Percentiles rank a stretch among this genome's conserved stretches.
Conservation (phyloP, 1,284 basidiomycete genomes). For the Gymnopus androsaceus region DNA sequence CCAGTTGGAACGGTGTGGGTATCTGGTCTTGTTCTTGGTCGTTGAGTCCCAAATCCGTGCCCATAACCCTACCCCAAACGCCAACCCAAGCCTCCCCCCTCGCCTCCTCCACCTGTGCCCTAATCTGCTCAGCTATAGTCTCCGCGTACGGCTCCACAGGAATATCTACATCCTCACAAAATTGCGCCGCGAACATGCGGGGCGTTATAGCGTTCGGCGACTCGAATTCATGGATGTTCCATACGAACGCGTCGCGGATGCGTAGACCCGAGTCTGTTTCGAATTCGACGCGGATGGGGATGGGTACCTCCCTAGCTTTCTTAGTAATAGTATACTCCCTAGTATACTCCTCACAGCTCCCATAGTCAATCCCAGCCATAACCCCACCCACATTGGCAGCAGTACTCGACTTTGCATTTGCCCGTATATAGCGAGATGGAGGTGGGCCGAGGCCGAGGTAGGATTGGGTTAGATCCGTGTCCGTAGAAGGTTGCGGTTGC, state of each 20-base stretch:
- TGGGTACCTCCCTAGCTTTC: neutral
- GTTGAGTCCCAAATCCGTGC: neutral
- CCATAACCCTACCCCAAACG: no score
- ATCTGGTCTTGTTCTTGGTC: slow-evolving; percentile 30
- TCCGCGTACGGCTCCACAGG: slow-evolving; percentile 68
- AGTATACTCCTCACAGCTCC: slow-evolving; percentile 62
- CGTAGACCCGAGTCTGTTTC: slow-evolving; percentile 79
- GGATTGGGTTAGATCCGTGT: slow-evolving; percentile 75
- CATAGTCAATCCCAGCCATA: slow-evolving; percentile 27
- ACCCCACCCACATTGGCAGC: neutral
- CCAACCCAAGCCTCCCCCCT: slow-evolving; percentile 44
- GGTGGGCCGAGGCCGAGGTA: slow-evolving; percentile 90
- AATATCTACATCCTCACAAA: slow-evolving; percentile 88
- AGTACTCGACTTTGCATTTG: slow-evolving; percentile 54
- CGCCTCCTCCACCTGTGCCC: slow-evolving; percentile 88
- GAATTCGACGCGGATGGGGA: slow-evolving; percentile 90
- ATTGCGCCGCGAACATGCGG: slow-evolving; percentile 80
- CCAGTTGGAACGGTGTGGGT: no score
- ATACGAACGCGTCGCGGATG: slow-evolving; percentile 94
- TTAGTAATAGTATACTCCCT: neutral
- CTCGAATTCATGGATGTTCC: slow-evolving; percentile 91
- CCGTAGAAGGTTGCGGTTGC: slow-evolving; percentile 37
- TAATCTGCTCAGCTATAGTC: slow-evolving; percentile 84
- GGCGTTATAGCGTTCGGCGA: slow-evolving; percentile 70
- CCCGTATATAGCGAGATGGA: slow-evolving; percentile 71